Percentiles rank a stretch among this genome's conserved stretches.
These are phyloP conservation scores for Emmonsiellopsis sp. DNA, from an alignment of 2,329 filamentous ascomycete genomes.

Conservation along the genomic window DNA sequence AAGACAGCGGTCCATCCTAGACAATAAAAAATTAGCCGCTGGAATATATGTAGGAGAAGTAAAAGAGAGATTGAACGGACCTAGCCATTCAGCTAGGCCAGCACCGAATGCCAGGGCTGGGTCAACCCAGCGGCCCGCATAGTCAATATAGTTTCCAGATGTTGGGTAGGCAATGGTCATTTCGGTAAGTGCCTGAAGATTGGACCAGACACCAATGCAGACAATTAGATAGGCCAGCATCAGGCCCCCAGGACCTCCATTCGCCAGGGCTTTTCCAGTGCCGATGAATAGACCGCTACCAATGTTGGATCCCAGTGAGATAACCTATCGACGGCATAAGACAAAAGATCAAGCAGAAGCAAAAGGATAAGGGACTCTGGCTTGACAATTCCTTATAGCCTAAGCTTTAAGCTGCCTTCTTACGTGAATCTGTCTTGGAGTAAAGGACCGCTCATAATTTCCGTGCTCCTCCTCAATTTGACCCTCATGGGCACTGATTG, in stretches of 20 bases:
- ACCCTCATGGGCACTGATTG: not conserved
- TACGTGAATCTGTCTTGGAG: not conserved
- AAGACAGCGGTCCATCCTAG: not conserved
- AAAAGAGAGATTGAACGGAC: not conserved
- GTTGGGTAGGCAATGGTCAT: conserved; percentile 87
- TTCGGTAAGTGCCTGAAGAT: conserved; percentile 82
- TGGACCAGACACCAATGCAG: conserved; percentile 81
- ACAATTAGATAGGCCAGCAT: conserved; percentile 67
- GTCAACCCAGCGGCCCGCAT: conserved; percentile 86
- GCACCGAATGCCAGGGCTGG: conserved; percentile 59
- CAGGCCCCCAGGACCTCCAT: conserved; percentile 67
- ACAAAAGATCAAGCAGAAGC: not conserved
- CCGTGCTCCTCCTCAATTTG: not conserved
- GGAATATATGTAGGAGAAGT: not conserved
- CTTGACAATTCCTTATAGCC: not conserved
- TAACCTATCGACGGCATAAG: not conserved
- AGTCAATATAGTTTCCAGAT: conserved; percentile 82
- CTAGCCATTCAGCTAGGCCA: not conserved
- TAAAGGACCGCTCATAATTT: not conserved
- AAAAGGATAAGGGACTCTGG: not conserved
- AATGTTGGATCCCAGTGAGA: conserved; percentile 19
- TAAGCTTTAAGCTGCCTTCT: not conserved
- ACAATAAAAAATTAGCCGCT: not conserved
- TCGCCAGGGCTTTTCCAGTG: conserved; percentile 59
- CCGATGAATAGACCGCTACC: conserved; percentile 79